Percentiles rank a stretch among this genome's conserved stretches.
Evolutionary conservation across 73 alveolate species (phyloP).

Genomic region (Paramecium tetraurelia): DNA sequence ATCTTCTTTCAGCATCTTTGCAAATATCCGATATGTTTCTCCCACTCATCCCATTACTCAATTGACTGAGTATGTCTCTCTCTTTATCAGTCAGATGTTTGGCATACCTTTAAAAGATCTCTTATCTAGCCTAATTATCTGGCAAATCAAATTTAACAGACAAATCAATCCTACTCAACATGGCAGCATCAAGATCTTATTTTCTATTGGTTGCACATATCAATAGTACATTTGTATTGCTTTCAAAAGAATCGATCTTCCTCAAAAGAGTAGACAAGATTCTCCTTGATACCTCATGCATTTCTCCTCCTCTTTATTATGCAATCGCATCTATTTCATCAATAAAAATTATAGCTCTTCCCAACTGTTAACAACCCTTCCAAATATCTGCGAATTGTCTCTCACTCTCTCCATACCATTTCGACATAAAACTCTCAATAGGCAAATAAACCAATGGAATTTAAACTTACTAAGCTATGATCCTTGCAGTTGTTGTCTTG

Average conservation of each 20-base stretch:
- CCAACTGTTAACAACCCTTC: conserved; percentile 80
- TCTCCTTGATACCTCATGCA: conserved; percentile 92
- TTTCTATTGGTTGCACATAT: conserved; percentile 92
- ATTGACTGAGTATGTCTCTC: conserved; percentile 66
- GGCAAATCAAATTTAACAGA: conserved; percentile 73
- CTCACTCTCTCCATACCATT: conserved; percentile 89
- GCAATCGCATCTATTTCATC: conserved; percentile 92
- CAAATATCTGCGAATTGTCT: conserved; percentile 78
- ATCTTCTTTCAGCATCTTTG: conserved; percentile 90
- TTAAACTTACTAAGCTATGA: conserved; percentile 82
- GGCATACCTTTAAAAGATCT: conserved; percentile 85
- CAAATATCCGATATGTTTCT: conserved; percentile 84
- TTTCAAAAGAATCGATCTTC: conserved; percentile 85
- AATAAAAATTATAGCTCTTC: conserved; percentile 79
- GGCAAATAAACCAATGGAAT: conserved; percentile 90
- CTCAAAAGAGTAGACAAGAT: conserved; percentile 82
- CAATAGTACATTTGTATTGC: conserved; percentile 81
- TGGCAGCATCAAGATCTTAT: conserved; percentile 87
- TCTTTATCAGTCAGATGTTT: conserved; percentile 73
- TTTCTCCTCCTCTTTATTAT: conserved; percentile 82
- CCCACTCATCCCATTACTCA: conserved; percentile 72
- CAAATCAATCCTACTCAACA: conserved; percentile 81
- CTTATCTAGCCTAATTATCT: conserved; percentile 77
- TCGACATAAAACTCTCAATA: conserved; percentile 82
- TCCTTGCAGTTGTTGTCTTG: conserved; percentile 90